Conservation (phyloP, 2,329 filamentous ascomycete species). For the Neofusicoccum umdonicola region DNA sequence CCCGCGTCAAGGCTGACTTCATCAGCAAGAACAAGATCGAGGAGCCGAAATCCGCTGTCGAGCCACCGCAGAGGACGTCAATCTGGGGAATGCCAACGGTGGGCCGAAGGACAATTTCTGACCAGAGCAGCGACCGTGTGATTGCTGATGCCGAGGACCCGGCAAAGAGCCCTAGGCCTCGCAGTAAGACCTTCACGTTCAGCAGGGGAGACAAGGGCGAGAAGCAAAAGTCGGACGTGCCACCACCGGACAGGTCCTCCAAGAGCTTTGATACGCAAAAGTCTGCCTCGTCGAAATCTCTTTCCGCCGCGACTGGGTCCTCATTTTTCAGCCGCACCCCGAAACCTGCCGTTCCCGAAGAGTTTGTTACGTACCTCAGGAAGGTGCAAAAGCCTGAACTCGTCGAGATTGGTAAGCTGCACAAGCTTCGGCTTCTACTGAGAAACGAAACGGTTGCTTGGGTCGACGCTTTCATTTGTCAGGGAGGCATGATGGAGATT, state of each 20-base stretch:
- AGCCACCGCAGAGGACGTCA: conserved; percentile 46
- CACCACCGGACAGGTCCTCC: conserved; percentile 5
- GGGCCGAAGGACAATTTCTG: conserved; percentile 27
- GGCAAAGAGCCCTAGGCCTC: conserved; percentile 47
- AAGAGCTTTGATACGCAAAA: conserved; percentile 56
- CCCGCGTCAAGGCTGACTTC: conserved; percentile 92
- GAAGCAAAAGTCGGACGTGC: conserved; percentile 69
- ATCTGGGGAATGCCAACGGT: conserved; percentile 37
- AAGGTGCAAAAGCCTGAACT: conserved; percentile 77
- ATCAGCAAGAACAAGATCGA: conserved; percentile 80
- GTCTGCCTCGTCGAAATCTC: conserved; percentile 56
- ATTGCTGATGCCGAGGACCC: conserved; percentile 28
- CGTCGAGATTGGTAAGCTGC: conserved; percentile 90
- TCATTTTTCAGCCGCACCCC: conserved; percentile 67
- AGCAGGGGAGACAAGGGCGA: conserved; percentile 68
- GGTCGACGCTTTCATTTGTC: conserved; percentile 87
- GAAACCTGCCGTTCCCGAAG: conserved; percentile 69
- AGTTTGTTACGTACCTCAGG: conserved; percentile 82
- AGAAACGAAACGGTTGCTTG: conserved; percentile 94
- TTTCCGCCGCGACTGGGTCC: conserved; percentile 56
- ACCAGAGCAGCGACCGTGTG: conserved; percentile 38
- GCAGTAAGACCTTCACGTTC: conserved; percentile 77
- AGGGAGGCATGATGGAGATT: conserved; percentile 90
- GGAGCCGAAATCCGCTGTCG: conserved; percentile 48
- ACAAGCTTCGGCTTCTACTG: conserved; percentile 84